Conservation (phyloP, 176 grass and related monocot genomes). For the Lolium rigidum region DNA sequence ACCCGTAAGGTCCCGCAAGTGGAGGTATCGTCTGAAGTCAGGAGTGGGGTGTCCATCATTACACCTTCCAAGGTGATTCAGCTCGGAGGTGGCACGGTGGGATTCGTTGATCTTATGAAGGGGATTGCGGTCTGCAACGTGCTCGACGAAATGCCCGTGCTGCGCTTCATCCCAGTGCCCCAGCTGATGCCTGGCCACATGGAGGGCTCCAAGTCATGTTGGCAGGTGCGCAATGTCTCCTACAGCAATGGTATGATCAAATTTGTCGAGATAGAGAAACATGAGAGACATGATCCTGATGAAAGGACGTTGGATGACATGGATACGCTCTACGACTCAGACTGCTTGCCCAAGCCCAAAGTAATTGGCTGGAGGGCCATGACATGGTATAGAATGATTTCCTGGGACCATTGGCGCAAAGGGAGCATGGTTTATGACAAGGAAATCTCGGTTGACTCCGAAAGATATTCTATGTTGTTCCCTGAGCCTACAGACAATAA, state of each 20-base stretch:
- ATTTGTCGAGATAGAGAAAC: slow-evolving; percentile 28
- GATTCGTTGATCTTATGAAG: not conserved
- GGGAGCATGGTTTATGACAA: slow-evolving; percentile 5
- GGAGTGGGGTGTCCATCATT: not conserved
- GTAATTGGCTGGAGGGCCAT: slow-evolving; percentile 21
- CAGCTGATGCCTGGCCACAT: not conserved
- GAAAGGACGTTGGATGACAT: not conserved
- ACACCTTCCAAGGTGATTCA: slow-evolving; percentile 1
- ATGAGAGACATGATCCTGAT: not conserved
- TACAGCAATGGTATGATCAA: slow-evolving; percentile 19
- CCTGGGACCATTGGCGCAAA: not conserved
- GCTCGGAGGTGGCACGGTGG: slow-evolving; percentile 12
- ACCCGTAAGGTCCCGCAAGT: not conserved
- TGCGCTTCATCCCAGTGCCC: slow-evolving; percentile 23
- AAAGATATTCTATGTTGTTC: not conserved
- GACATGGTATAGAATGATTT: slow-evolving; percentile 18
- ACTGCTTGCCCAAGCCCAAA: slow-evolving; percentile 10
- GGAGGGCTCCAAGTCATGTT: not conserved
- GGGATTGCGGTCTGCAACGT: slow-evolving; percentile 19
- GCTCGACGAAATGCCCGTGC: not conserved
- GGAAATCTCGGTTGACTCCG: not conserved
- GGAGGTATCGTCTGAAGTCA: not conserved
- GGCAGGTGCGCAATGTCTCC: not conserved
- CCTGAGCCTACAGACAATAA: not conserved
- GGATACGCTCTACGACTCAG: not conserved